phyloP scores from a whole-genome alignment of 2,329 filamentous ascomycete species.

The Trichoderma koningii region DNA sequence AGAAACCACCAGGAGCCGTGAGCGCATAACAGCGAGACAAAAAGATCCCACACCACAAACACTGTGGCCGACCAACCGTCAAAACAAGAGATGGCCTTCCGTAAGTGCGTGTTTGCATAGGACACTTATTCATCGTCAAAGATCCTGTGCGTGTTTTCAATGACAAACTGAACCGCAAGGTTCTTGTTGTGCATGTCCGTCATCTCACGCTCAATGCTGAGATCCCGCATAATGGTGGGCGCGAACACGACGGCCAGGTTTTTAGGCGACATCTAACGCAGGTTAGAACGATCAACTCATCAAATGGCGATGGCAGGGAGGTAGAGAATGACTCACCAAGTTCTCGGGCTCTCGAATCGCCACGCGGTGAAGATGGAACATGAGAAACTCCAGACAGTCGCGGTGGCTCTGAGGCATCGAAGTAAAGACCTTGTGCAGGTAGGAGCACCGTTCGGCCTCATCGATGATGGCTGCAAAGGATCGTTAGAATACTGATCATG shows the following conservation, averaged over 20 bases:
- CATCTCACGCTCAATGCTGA: slow-evolving; percentile 90
- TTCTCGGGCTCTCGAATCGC: slow-evolving; percentile 82
- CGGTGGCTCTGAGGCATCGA: slow-evolving; percentile 80
- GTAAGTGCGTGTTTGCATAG: not conserved
- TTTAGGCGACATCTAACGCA: slow-evolving; percentile 81
- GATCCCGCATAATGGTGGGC: slow-evolving; percentile 93
- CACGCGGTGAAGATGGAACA: slow-evolving; percentile 89
- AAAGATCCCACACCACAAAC: not conserved
- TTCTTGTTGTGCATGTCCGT: slow-evolving; percentile 95
- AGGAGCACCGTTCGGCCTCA: slow-evolving; percentile 66
- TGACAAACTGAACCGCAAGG: slow-evolving; percentile 84
- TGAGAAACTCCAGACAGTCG: slow-evolving; percentile 88
- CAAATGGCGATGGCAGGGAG: not conserved
- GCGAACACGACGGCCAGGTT: slow-evolving; percentile 97
- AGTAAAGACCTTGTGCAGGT: slow-evolving; percentile 72
- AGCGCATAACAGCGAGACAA: slow-evolving; percentile 7
- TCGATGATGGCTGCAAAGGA: slow-evolving; percentile 61
- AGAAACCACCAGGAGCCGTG: slow-evolving; percentile 8
- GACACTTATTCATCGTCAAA: slow-evolving; percentile 57
- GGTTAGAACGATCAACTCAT: slow-evolving; percentile 29
- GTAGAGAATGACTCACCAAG: slow-evolving; percentile 56
- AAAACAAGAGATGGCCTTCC: not conserved
- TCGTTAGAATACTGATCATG: not conserved
- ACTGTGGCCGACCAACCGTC: not conserved
- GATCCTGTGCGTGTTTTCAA: slow-evolving; percentile 83